Conservation (phyloP, 2,329 filamentous ascomycete species). For the Cladosporium sp. region DNA sequence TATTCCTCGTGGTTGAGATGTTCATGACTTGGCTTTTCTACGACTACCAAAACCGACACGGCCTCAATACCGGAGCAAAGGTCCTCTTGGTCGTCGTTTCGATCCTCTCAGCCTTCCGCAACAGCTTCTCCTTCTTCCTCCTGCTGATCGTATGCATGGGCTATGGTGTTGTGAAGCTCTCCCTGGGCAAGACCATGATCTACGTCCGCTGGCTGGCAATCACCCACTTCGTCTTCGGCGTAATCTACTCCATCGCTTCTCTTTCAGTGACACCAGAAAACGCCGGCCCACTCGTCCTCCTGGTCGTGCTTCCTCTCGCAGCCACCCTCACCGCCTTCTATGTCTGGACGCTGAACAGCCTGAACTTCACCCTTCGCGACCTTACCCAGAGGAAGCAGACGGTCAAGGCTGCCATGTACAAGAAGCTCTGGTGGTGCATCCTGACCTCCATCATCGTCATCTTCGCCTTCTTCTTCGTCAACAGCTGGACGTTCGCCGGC, state of each 20-base stretch:
- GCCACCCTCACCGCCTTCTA: conserved; percentile 94
- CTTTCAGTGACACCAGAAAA: conserved; percentile 84
- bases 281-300: conserved; percentile 82
- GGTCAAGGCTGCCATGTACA: conserved; percentile 93
- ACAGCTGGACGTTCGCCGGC: conserved; percentile 90
- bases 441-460: conserved; percentile 88
- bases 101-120: conserved; percentile 85
- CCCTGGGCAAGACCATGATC: conserved; percentile 87
- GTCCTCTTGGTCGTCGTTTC: conserved; percentile 87
- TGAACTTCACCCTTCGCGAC: conserved; percentile 93
- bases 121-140: conserved; percentile 98
- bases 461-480: conserved; percentile 98
- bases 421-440: conserved; percentile 98
- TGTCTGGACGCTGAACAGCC: conserved; percentile 95
- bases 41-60: conserved; percentile 89
- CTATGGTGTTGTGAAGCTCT: conserved; percentile 94
- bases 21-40: conserved; percentile 99
- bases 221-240: conserved; percentile 89
- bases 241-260: conserved; percentile 88
- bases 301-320: conserved; percentile 88
- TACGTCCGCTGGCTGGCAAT: conserved; percentile 87
- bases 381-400: conserved; percentile 91
- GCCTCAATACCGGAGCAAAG: conserved; percentile 77
- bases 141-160: conserved; percentile 99
- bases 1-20: conserved; percentile 94